Evolutionary conservation across 1,284 basidiomycete genomes (phyloP).

Genomic region (Cystobasidiaceae sp.): DNA sequence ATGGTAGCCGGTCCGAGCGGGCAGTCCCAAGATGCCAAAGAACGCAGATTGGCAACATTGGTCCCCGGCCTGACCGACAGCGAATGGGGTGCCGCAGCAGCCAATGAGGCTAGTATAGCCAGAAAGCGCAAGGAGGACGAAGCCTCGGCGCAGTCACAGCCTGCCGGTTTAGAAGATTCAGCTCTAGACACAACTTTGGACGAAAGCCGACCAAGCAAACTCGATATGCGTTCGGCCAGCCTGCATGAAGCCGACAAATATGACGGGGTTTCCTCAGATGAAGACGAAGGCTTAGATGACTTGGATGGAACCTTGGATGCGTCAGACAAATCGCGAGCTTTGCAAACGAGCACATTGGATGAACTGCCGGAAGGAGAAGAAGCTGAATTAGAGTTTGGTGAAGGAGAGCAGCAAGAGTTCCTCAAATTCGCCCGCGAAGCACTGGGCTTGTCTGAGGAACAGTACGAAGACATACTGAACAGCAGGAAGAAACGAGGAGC

Average conservation of each 20-base stretch:
- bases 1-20: conserved; percentile 49
- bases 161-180: background rate
- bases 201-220: background rate
- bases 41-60: conserved; percentile 45
- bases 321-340: conserved; percentile 29
- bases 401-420: conserved; percentile 83
- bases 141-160: background rate
- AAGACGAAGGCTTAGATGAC: conserved; percentile 33
- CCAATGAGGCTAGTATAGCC: conserved; percentile 43
- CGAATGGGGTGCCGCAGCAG: conserved; percentile 49
- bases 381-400: conserved; percentile 60
- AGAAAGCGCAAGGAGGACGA: conserved; percentile 45
- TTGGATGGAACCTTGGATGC: conserved; percentile 17
- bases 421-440: conserved; percentile 84
- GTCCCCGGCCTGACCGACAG: conserved; percentile 46
- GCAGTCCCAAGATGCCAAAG: conserved; percentile 44
- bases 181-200: background rate
- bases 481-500: conserved; percentile 73
- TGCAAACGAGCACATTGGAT: background rate
- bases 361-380: conserved; percentile 40
- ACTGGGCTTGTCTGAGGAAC: conserved; percentile 72
- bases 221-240: conserved; percentile 1
- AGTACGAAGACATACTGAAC: conserved; percentile 73
- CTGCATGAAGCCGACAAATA: conserved; percentile 38
- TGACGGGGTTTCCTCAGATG: conserved; percentile 24